Conservation (phyloP, 2,329 filamentous ascomycete species). For the Neurospora sp. region DNA sequence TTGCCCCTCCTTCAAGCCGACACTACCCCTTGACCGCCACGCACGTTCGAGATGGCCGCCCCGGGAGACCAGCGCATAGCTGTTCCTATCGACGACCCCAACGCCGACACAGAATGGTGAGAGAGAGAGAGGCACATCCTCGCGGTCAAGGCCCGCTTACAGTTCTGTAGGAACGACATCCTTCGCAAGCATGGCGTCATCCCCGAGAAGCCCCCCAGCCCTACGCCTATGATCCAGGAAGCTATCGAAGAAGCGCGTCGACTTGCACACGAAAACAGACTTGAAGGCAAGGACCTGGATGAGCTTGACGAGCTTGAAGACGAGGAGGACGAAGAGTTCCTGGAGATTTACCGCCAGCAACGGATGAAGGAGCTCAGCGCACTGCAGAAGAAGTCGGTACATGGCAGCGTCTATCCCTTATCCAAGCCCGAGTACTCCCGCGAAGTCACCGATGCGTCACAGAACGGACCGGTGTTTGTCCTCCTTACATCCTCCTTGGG, state of each 20-base stretch:
- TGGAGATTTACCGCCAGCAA: conserved; percentile 80
- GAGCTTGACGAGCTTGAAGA: conserved; percentile 92
- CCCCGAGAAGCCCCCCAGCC: conserved; percentile 93
- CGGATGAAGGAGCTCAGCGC: conserved; percentile 73
- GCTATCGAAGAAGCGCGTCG: conserved; percentile 75
- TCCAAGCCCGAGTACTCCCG: conserved; percentile 89
- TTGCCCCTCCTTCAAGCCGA: not conserved
- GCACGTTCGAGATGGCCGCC: conserved; percentile 41
- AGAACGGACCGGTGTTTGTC: conserved; percentile 60
- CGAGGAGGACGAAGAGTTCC: conserved; percentile 85
- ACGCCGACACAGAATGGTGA: conserved; percentile 97
- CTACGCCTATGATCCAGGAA: conserved; percentile 92
- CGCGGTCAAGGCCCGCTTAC: not conserved
- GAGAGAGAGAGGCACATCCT: not conserved
- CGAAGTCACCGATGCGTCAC: conserved; percentile 86
- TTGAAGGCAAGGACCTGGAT: conserved; percentile 90
- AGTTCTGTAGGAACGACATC: conserved; percentile 77
- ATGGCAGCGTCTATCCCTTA: conserved; percentile 86
- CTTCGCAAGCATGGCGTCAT: conserved; percentile 94
- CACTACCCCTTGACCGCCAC: not conserved
- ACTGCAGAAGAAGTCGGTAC: conserved; percentile 66
- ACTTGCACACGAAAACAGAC: conserved; percentile 80
- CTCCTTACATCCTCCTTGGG: conserved; percentile 71
- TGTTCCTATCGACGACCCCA: conserved; percentile 88
- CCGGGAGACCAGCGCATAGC: conserved; percentile 54